Conservation (phyloP, 768 basidiomycete species). For the Trametes elegans region DNA sequence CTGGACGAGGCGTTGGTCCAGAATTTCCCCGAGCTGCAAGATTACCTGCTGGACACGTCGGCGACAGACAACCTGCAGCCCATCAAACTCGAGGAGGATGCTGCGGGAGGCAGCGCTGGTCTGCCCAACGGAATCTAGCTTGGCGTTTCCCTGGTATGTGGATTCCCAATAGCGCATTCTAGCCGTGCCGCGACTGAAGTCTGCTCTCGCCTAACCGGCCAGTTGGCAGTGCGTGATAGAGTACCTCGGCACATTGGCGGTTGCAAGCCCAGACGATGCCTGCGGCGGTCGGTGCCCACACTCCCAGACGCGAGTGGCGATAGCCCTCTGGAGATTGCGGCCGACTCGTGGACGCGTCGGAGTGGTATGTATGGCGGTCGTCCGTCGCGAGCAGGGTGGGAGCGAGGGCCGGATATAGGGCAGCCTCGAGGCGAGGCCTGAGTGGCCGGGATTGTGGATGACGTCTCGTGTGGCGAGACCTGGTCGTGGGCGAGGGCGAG, state of each 20-base stretch:
- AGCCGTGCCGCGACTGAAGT: too few relatives aligned
- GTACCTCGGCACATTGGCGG: too few relatives aligned
- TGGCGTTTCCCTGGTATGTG: background rate
- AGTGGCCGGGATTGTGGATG: background rate
- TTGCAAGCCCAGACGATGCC: too few relatives aligned
- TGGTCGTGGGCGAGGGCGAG: background rate
- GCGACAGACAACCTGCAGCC: background rate
- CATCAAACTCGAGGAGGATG: slow-evolving; percentile 8
- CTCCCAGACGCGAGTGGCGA: background rate
- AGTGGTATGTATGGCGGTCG: background rate
- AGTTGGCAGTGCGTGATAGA: too few relatives aligned
- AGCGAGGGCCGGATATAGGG: background rate
- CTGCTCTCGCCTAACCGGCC: too few relatives aligned
- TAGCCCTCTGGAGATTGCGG: too few relatives aligned
- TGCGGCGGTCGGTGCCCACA: too few relatives aligned
- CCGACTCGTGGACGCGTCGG: too few relatives aligned
- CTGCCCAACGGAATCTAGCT: slow-evolving; percentile 2
- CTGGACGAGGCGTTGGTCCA: slow-evolving; percentile 70
- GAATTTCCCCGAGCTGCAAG: slow-evolving; percentile 65
- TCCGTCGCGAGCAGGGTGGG: background rate
- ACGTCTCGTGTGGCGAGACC: background rate
- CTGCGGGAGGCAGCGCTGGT: background rate
- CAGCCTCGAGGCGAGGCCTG: background rate
- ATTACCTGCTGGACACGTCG: slow-evolving; percentile 19
- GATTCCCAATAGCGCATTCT: background rate